A percentile compares a stretch with the other conserved stretches of the same genome.
Conservation (phyloP, 2,329 filamentous ascomycete species). For the Sporothrix schenckii region DNA sequence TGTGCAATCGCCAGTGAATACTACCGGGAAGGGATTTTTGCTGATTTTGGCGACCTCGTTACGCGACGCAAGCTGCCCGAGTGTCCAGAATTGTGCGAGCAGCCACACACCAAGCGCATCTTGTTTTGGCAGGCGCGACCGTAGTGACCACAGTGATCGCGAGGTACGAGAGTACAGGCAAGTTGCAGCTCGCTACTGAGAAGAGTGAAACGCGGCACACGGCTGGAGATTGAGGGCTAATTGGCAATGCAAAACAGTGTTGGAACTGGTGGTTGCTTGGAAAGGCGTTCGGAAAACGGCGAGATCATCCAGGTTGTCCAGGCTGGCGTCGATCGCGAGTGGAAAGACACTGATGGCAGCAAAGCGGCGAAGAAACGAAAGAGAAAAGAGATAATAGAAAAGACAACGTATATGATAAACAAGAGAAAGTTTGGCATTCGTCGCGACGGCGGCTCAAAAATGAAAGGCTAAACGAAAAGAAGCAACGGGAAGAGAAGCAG, state of each 20-base stretch:
- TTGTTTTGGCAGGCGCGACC: slow-evolving; percentile 13
- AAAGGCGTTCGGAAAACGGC: too few species aligned
- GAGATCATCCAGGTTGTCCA: not conserved
- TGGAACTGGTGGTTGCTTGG: not conserved
- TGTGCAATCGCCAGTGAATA: not conserved
- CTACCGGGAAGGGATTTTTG: not conserved
- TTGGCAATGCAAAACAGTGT: not conserved
- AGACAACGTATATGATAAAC: not conserved
- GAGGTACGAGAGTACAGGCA: not conserved
- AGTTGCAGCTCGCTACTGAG: not conserved
- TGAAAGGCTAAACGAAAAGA: slow-evolving; percentile 10
- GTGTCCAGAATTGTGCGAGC: too few species aligned
- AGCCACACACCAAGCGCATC: not conserved
- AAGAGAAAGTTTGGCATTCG: not conserved
- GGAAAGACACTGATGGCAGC: not conserved
- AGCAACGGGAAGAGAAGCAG: not conserved
- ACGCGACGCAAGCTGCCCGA: not conserved
- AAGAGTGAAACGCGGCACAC: not conserved
- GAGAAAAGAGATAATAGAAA: not conserved
- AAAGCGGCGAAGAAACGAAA: not conserved
- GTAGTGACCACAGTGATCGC: not conserved
- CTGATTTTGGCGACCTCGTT: not conserved
- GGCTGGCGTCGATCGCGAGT: not conserved
- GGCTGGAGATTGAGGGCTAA: not conserved
- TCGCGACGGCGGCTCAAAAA: slow-evolving; percentile 17